A percentile compares a stretch with the other conserved stretches of the same genome.
phyloP scores from a whole-genome alignment of 805 yeast genomes.

The Metschnikowia orientalis region DNA sequence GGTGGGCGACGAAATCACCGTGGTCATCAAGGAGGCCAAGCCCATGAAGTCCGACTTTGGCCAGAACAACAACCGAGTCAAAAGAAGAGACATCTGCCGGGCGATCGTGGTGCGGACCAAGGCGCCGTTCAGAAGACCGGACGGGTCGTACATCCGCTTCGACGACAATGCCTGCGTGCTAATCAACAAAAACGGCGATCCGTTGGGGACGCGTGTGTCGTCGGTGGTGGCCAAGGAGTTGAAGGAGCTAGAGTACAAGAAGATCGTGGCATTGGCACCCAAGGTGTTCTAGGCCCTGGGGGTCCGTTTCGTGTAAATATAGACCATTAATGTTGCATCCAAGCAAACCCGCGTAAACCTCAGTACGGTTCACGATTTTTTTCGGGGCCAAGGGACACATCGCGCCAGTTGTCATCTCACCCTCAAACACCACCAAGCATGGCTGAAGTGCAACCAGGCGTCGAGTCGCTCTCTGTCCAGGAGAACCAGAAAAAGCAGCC shows the following conservation, averaged over 20 bases:
- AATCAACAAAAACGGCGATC: constrained; percentile 88
- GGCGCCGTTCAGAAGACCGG: constrained; percentile 70
- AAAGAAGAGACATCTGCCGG: constrained; percentile 92
- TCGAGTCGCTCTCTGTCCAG: constrained; percentile 17
- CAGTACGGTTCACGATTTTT: constrained; percentile 10
- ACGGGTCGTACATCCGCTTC: constrained; percentile 81
- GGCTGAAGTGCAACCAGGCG: constrained; percentile 19
- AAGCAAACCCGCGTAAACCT: constrained; percentile 7
- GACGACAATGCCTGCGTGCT: constrained; percentile 98
- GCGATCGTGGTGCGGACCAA: constrained; percentile 94
- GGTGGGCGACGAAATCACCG: constrained; percentile 90
- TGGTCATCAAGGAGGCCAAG: constrained; percentile 87
- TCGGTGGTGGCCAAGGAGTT: constrained; percentile 90
- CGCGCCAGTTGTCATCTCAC: constrained; percentile 1
- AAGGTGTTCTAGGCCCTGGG: constrained; percentile 35
- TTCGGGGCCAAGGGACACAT: constrained; percentile 3
- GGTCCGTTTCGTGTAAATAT: constrained; percentile 1
- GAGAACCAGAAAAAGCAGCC: constrained; percentile 9
- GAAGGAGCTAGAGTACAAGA: constrained; percentile 74
- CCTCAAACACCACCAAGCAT: constrained; percentile 9
- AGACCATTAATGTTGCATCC: no score
- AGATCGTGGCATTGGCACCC: constrained; percentile 88
- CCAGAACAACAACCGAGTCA: constrained; percentile 72
- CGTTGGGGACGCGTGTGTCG: constrained; percentile 88
- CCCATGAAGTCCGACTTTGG: constrained; percentile 72